Conservation (phyloP, 441 rosid species). For the Biscutella laevigata region DNA sequence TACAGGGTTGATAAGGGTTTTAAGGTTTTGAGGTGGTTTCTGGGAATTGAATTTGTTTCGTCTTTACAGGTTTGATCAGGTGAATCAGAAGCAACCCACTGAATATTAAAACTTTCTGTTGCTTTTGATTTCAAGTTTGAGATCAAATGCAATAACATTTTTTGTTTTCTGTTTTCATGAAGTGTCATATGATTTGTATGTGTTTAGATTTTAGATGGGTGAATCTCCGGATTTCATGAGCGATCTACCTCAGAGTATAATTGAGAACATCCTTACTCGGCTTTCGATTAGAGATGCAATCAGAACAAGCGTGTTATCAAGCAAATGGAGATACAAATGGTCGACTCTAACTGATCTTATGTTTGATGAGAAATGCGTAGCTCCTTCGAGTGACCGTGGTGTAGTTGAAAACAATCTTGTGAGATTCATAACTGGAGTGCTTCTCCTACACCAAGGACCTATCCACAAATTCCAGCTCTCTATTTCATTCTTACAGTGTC, state of each 20-base stretch:
- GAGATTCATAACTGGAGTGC: slow-evolving; percentile 52
- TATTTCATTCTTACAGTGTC: slow-evolving; percentile 42
- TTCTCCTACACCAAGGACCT: slow-evolving; percentile 87
- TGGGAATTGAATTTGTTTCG: background rate
- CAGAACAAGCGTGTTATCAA: slow-evolving; percentile 61
- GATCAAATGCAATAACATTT: background rate
- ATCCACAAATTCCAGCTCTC: slow-evolving; percentile 81
- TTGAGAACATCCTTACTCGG: slow-evolving; percentile 59
- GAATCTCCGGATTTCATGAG: slow-evolving; percentile 44
- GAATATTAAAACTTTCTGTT: no score
- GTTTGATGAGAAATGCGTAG: slow-evolving; percentile 56
- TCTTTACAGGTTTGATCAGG: background rate
- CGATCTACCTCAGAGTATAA: slow-evolving; percentile 57
- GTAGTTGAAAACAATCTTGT: slow-evolving; percentile 41
- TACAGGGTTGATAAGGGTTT: background rate
- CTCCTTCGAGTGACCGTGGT: slow-evolving; percentile 25
- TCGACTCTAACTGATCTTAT: slow-evolving; percentile 50
- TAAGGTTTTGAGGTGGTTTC: background rate
- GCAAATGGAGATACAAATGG: slow-evolving; percentile 84
- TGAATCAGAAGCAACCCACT: no score
- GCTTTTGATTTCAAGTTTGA: background rate
- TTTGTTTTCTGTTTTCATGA: background rate
- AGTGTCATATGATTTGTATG: background rate
- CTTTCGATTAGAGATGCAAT: slow-evolving; percentile 69
- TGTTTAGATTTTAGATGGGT: slow-evolving; percentile 33